A percentile compares a stretch with the other conserved stretches of the same genome.
Evolutionary conservation across 2,329 filamentous ascomycete species (phyloP).

Genomic region (Ophiostoma australiae): DNA sequence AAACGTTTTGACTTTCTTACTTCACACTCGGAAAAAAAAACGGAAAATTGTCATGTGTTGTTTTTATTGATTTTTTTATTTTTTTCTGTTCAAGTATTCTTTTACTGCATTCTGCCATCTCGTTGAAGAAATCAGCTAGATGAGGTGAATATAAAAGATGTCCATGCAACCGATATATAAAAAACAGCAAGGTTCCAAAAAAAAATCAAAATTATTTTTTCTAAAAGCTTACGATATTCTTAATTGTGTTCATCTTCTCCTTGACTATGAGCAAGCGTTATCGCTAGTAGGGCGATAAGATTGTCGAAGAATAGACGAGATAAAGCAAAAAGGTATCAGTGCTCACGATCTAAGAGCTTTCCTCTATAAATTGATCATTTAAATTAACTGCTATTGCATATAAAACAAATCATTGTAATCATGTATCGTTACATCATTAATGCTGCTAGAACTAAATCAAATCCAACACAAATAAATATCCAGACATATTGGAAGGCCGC

Average conservation of each 20-base stretch:
- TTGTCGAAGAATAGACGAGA: neutral
- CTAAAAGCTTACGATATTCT: neutral
- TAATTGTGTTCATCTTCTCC: neutral
- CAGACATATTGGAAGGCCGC: neutral
- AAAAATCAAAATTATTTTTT: conserved; percentile 20
- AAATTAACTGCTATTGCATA: neutral
- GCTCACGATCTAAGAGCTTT: neutral
- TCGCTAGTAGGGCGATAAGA: neutral
- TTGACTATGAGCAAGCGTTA: neutral
- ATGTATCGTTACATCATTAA: neutral
- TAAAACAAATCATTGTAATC: neutral
- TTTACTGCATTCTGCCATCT: conserved; percentile 4
- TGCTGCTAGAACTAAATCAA: neutral
- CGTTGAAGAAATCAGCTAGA: conserved; percentile 12
- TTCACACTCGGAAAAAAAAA: conserved; percentile 23
- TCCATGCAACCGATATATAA: conserved; percentile 9
- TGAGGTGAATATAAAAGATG: conserved; percentile 6
- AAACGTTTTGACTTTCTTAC: conserved; percentile 21
- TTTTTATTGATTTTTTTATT: conserved; percentile 23
- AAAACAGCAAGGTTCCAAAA: conserved; percentile 19
- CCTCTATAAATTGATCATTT: neutral
- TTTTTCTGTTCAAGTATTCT: conserved; percentile 15
- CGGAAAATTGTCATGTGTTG: conserved; percentile 25
- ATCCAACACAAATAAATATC: neutral
- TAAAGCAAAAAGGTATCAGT: neutral